Percentiles rank a stretch among this genome's conserved stretches.
Evolutionary conservation across 768 basidiomycete species (phyloP).

Genomic region (Galerina marginata): DNA sequence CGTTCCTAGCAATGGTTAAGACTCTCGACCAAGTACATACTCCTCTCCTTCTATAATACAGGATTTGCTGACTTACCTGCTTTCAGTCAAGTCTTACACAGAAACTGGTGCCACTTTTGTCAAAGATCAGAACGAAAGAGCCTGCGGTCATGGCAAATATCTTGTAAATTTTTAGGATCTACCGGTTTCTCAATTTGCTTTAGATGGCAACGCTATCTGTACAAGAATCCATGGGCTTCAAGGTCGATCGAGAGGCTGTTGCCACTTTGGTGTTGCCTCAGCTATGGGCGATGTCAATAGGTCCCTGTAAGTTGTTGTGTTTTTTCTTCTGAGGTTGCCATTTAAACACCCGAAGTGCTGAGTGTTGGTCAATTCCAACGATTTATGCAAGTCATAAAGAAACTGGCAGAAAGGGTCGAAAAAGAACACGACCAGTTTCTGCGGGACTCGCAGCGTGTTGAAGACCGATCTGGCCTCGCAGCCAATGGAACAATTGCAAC

Average conservation of each 20-base stretch:
- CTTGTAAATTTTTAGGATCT: not conserved
- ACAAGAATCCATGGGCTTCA: constrained; percentile 95
- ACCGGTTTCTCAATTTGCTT: not conserved
- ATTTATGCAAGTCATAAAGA: constrained; percentile 87
- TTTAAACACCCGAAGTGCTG: constrained; percentile 51
- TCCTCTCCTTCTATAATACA: not conserved
- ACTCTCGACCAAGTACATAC: constrained; percentile 80
- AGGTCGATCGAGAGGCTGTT: constrained; percentile 92
- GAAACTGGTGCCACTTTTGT: constrained; percentile 91
- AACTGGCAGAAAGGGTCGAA: constrained; percentile 86
- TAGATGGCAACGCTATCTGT: constrained; percentile 89
- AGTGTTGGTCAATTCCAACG: constrained; percentile 87
- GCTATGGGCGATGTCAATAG: constrained; percentile 97
- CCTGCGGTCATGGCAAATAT: constrained; percentile 85
- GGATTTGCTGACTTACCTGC: not conserved
- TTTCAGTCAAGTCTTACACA: constrained; percentile 83
- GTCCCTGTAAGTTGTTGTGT: constrained; percentile 66
- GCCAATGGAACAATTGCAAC: constrained; percentile 53
- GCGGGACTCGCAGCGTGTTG: constrained; percentile 89
- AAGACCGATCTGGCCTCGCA: constrained; percentile 69
- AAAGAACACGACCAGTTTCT: constrained; percentile 92
- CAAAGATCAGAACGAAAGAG: constrained; percentile 95
- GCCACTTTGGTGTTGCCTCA: constrained; percentile 89
- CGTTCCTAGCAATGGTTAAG: constrained; percentile 87
- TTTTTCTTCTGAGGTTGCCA: not conserved